These are phyloP conservation scores for Aspergillus sclerotioniger DNA, from an alignment of 495 filamentous ascomycete genomes.

Conservation along the genomic window DNA sequence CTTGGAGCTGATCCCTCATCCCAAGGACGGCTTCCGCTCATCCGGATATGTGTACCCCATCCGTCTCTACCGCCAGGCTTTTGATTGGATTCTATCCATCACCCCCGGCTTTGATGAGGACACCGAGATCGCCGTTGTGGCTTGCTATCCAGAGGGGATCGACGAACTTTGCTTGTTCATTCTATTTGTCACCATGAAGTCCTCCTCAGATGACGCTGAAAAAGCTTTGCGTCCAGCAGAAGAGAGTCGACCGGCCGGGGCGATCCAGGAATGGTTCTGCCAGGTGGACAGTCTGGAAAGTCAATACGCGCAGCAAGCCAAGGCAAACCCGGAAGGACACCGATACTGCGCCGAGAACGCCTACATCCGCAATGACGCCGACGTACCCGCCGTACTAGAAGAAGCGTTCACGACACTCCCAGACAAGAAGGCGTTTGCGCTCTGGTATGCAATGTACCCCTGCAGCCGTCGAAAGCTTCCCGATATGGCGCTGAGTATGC, in stretches of 20 bases:
- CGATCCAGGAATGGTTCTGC: constrained; percentile 30
- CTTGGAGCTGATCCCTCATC: constrained; percentile 32
- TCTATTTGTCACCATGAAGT: constrained; percentile 42
- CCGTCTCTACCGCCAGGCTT: constrained; percentile 36
- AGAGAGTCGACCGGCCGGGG: constrained; percentile 31
- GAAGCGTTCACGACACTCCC: constrained; percentile 45
- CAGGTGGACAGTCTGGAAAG: constrained; percentile 36
- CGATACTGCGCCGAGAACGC: constrained; percentile 52
- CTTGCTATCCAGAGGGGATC: constrained; percentile 24
- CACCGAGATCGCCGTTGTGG: constrained; percentile 44
- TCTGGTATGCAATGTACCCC: constrained; percentile 52
- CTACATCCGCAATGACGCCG: constrained; percentile 42
- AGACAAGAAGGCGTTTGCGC: constrained; percentile 33
- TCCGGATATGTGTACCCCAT: constrained; percentile 46
- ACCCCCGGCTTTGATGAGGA: constrained; percentile 35
- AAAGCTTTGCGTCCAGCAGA: constrained; percentile 33
- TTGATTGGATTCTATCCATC: constrained; percentile 43
- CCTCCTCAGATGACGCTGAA: constrained; percentile 28
- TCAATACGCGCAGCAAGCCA: constrained; percentile 39
- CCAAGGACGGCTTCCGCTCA: constrained; percentile 30
- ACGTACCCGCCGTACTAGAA: constrained; percentile 42
- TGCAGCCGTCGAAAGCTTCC: constrained; percentile 33
- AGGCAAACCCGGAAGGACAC: constrained; percentile 39
- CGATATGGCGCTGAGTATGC: constrained; percentile 53
- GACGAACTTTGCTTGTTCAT: constrained; percentile 35